Evolutionary conservation across 2,329 filamentous ascomycete genomes (phyloP).

Genomic region (Cercospora sp.): DNA sequence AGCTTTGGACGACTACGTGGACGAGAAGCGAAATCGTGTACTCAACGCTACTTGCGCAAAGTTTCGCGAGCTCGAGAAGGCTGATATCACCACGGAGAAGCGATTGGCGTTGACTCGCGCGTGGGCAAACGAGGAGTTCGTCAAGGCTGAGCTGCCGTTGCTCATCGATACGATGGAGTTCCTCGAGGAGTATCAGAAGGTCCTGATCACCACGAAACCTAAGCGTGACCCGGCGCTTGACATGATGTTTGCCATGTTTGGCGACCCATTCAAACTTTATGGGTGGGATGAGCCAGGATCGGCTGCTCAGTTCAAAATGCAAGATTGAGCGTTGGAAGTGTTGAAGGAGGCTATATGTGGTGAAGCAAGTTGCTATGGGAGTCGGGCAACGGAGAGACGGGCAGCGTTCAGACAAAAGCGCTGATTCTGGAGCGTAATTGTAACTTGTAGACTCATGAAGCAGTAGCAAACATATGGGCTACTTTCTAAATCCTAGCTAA

Average conservation of each 20-base stretch:
- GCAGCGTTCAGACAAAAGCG: neutral
- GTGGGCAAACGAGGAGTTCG: neutral
- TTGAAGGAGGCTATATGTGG: neutral
- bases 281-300: neutral
- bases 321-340: neutral
- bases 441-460: no score
- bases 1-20: neutral
- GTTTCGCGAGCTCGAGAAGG: neutral
- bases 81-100: neutral
- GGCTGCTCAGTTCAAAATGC: neutral
- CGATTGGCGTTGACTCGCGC: neutral
- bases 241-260: neutral
- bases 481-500: no score
- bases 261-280: neutral
- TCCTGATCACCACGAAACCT: neutral
- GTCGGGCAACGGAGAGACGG: neutral
- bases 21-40: neutral
- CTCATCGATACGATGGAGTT: neutral
- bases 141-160: neutral
- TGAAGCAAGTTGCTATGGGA: neutral
- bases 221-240: neutral
- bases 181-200: neutral
- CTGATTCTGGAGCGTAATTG: no score
- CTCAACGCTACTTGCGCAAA: neutral
- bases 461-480: no score